Percentiles rank a stretch among this genome's conserved stretches.
Conservation (phyloP, 169 alveolate genomes). For the Eimeria praecox region DNA sequence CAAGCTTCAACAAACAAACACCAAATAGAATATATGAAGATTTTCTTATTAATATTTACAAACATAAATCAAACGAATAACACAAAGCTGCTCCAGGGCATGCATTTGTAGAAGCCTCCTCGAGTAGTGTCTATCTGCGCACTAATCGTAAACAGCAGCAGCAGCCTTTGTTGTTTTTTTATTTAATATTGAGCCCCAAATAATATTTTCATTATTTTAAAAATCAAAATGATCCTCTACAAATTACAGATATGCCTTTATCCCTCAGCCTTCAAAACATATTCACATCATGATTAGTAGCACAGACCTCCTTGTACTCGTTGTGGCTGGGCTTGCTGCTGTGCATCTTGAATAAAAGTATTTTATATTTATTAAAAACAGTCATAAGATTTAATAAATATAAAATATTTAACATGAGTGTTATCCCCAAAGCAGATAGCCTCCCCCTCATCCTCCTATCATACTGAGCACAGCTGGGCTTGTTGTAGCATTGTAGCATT, state of each 20-base stretch:
- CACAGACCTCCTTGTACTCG: background rate
- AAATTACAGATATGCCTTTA: background rate
- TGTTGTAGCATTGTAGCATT: too few species aligned
- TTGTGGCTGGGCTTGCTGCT: background rate
- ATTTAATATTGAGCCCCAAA: background rate
- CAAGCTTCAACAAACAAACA: background rate
- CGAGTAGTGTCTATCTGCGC: slow-evolving; percentile 60
- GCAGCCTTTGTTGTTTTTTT: background rate
- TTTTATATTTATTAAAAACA: background rate
- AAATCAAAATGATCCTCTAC: background rate
- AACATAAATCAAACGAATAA: background rate
- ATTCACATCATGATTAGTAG: background rate
- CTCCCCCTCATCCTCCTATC: too few species aligned
- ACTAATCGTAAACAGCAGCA: background rate
- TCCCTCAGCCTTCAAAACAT: background rate
- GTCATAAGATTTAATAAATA: background rate
- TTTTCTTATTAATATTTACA: background rate
- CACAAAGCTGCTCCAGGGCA: slow-evolving; percentile 55
- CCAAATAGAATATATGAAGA: background rate
- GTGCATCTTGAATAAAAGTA: background rate
- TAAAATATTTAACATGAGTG: background rate
- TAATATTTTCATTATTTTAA: background rate
- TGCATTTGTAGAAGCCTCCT: slow-evolving; percentile 71
- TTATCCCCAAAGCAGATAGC: background rate
- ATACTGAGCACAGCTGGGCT: too few species aligned